Percentiles rank a stretch among this genome's conserved stretches.
Evolutionary conservation across 345 rosid genomes (phyloP).

Genomic region (Salix arbutifolia): DNA sequence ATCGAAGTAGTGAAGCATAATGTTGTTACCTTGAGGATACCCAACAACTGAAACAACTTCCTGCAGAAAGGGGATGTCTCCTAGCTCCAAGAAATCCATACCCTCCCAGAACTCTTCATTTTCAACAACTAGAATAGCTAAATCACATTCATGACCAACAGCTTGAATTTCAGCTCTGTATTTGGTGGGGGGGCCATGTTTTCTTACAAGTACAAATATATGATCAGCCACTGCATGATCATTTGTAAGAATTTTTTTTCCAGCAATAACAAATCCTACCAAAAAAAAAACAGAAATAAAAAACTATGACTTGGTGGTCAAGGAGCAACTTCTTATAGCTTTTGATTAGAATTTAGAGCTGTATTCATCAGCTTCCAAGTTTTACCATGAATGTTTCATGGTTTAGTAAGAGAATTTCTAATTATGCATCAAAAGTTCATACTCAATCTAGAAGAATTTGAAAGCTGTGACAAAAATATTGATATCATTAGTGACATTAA

Average conservation of each 20-base stretch:
- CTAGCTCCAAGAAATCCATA: slow-evolving; percentile 64
- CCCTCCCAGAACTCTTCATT: slow-evolving; percentile 61
- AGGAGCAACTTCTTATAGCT: not conserved
- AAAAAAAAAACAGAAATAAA: not conserved
- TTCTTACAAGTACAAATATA: slow-evolving; percentile 76
- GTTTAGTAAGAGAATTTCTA: not conserved
- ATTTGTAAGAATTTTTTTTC: slow-evolving; percentile 69
- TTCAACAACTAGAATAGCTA: slow-evolving; percentile 66
- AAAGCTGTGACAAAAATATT: not conserved
- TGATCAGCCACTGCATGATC: slow-evolving; percentile 90
- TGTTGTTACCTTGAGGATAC: slow-evolving; percentile 72
- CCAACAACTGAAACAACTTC: slow-evolving; percentile 84
- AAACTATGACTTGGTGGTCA: not conserved
- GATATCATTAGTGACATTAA: not conserved
- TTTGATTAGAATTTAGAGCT: not conserved
- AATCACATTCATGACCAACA: slow-evolving; percentile 83
- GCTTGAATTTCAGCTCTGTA: slow-evolving; percentile 64
- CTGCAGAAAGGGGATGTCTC: slow-evolving; percentile 68
- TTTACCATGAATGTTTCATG: not conserved
- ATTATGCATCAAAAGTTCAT: not conserved
- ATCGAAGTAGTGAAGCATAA: not conserved
- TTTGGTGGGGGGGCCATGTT: slow-evolving; percentile 77
- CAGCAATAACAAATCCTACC: slow-evolving; percentile 57
- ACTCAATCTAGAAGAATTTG: not conserved
- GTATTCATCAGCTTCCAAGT: not conserved